Evolutionary conservation across 306 rosid genomes (phyloP), one percentile per base, ranked within the genome.

Genomic region (Malus asiatica): DNA sequence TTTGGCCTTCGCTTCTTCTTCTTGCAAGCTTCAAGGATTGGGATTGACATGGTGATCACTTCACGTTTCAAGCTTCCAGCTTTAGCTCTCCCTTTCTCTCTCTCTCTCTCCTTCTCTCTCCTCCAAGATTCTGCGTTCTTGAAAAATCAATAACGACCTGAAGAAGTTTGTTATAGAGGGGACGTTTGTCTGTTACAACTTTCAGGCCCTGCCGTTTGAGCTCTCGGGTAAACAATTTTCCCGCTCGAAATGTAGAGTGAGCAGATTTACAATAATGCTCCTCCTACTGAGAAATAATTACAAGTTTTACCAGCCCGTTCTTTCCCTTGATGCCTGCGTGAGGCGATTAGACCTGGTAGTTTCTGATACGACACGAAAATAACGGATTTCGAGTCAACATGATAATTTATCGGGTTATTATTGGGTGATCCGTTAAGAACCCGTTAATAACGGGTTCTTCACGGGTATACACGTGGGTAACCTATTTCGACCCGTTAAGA

Each of bases 1-100:
- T 87, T 91, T 0, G 91, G 92, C 80, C 78, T 84, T 10, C 89
- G 83, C 71, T 85, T 94, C 72, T 93, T 77, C 91, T 91, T 94
- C 88, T 78, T 87, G 67, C 91, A 79, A 2, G 88, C 76, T 55
- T 90, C 96, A 2, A 87, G 70, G 16, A 81, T 85, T 30, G 96
- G 73, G 46, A 85, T 78, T 69, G 94, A 85, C 97, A 91, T 88
- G 53, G 80, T 40, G 46, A 68, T 38, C 33, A 70, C 42, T 48
- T 25, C 27, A 78, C 20, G 67, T 30, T 66, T 73, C 70, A 35
- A n/a, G 38, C 72, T 78, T 25, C n/a, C 10, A 4, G 7, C 11
- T 42, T 13, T 3, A 12, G 12, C 55, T 42, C 38, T 64, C 80
- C 5, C 68, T 48, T 23, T 58, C 30, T 20, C 55, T 74, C 40